Base-by-base conservation (phyloP, 2,329 filamentous ascomycete species). In the Aspergillus alliaceus region DNA sequence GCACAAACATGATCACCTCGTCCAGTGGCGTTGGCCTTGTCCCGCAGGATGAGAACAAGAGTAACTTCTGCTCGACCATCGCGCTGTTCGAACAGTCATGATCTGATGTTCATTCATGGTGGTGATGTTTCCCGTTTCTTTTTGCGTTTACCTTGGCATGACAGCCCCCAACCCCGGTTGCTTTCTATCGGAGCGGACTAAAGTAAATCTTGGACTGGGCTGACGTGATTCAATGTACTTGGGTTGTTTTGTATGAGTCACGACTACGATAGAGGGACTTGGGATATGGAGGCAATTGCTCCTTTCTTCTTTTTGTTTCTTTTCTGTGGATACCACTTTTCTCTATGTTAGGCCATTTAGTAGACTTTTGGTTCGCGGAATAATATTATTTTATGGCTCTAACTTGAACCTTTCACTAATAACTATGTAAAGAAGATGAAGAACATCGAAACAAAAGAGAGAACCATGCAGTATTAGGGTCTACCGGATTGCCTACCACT, bases 1-100 rank as follows among this genome's bases (percentile, higher is more conserved):
- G 86, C 22, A 79, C 83, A 51, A 91, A 90, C 75, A 91, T 92
- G 88, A 76, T 92, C 58, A 86, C 82, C 1, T 75, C 73, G 7
- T 64, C 68, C 0, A 52, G 57, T 27, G 75, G 75, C 7, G 63
- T 66, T 53, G 64, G 64, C 6, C 60, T 78, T 6, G 76, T 79
- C 8, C 67, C 64, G 1, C 66, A 77, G 61, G 67, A 66, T 27
- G 75, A 77, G 6, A 79, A 79, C 53, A 61, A 62, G 57, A 75
- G 72, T 56, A 79, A 70, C 50, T 79, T 70, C 62, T 77, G 77
- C 62, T 77, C 74, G 5, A 79, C 77, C 1, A 71, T 80, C 54
- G 77, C 75, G 1, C 62, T 78, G 15, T 79, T 79, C 58, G 69
- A 77, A 61, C 72, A 76, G 52, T 59, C 57, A 12, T 63, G 37